phyloP scores from a whole-genome alignment of 2,329 filamentous ascomycete species.

The Penicillium sp. region DNA sequence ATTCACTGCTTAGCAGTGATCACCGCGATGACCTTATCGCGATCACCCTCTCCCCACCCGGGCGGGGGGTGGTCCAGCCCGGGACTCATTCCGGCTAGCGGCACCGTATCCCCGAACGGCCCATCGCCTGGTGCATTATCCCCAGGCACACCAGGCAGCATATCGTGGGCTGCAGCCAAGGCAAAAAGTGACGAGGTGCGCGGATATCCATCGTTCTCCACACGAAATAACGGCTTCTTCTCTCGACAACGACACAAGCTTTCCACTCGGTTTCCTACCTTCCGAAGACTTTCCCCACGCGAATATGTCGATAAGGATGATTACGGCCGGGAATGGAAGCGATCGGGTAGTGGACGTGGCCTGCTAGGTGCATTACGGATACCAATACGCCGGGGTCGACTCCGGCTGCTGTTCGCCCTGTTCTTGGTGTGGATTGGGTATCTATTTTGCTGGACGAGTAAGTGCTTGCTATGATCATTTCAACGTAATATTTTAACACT shows the following conservation, averaged over 20 bases:
- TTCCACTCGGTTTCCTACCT: slow-evolving; percentile 68
- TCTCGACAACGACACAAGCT: slow-evolving; percentile 71
- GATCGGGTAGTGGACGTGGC: slow-evolving; percentile 26
- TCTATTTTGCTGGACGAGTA: slow-evolving; percentile 65
- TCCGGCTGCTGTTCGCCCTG: slow-evolving; percentile 53
- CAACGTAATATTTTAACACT: slow-evolving; percentile 26
- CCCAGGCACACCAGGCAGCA: slow-evolving; percentile 29
- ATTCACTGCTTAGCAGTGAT: slow-evolving; percentile 32
- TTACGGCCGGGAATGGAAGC: slow-evolving; percentile 47
- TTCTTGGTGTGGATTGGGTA: slow-evolving; percentile 54
- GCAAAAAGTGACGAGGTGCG: slow-evolving; percentile 64
- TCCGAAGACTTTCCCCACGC: slow-evolving; percentile 42
- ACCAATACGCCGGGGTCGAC: slow-evolving; percentile 57
- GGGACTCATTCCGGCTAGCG: slow-evolving; percentile 64
- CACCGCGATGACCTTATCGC: slow-evolving; percentile 72
- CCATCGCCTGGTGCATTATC: slow-evolving; percentile 20
- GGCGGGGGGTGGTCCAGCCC: slow-evolving; percentile 85
- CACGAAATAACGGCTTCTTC: slow-evolving; percentile 78
- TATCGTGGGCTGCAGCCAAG: slow-evolving; percentile 76
- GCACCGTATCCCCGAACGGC: slow-evolving; percentile 55
- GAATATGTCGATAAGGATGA: slow-evolving; percentile 65
- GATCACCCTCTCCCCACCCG: slow-evolving; percentile 75
- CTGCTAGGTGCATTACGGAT: slow-evolving; percentile 31
- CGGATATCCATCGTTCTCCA: slow-evolving; percentile 69
- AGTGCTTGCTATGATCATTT: slow-evolving; percentile 32